phyloP scores from a whole-genome alignment of 345 rosid species.

The Laguncularia racemosa region DNA sequence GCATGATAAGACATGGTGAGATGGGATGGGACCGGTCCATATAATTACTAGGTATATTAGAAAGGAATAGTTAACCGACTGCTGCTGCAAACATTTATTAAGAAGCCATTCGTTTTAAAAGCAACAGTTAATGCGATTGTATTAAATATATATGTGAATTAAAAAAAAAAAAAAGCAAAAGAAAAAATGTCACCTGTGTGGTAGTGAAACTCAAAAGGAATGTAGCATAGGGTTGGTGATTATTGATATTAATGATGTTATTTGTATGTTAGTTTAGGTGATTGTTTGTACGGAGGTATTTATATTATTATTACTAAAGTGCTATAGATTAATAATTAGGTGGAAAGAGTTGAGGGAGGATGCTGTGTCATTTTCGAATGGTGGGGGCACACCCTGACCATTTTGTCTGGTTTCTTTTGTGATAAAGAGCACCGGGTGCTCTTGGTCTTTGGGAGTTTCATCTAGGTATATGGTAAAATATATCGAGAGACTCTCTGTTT shows the following conservation, averaged over 20 bases:
- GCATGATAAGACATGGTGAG: slow-evolving; percentile 30
- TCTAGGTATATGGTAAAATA: too few species aligned
- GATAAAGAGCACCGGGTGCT: slow-evolving; percentile 21
- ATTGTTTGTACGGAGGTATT: slow-evolving; percentile 23
- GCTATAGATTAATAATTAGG: neutral
- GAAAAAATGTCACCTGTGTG: too few species aligned
- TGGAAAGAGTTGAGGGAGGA: slow-evolving; percentile 7
- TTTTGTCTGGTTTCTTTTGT: slow-evolving; percentile 11
- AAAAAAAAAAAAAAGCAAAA: too few species aligned
- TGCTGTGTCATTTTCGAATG: slow-evolving; percentile 28
- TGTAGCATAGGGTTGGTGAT: neutral
- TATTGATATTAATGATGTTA: slow-evolving; percentile 6
- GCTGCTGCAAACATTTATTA: too few species aligned
- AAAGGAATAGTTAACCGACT: too few species aligned
- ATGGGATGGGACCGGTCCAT: too few species aligned
- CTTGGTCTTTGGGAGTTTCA: slow-evolving; percentile 4
- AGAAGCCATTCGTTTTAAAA: too few species aligned
- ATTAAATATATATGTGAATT: too few species aligned
- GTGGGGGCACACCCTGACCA: slow-evolving; percentile 12
- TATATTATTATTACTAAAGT: too few species aligned
- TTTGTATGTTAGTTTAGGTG: slow-evolving; percentile 15
- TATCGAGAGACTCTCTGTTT: too few species aligned
- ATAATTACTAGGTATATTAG: too few species aligned
- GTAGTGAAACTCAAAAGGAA: neutral
- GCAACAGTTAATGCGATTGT: too few species aligned